Evolutionary conservation across 2,329 filamentous ascomycete species (phyloP), one percentile per base, ranked within the genome.

Genomic region (Calycina marina): DNA sequence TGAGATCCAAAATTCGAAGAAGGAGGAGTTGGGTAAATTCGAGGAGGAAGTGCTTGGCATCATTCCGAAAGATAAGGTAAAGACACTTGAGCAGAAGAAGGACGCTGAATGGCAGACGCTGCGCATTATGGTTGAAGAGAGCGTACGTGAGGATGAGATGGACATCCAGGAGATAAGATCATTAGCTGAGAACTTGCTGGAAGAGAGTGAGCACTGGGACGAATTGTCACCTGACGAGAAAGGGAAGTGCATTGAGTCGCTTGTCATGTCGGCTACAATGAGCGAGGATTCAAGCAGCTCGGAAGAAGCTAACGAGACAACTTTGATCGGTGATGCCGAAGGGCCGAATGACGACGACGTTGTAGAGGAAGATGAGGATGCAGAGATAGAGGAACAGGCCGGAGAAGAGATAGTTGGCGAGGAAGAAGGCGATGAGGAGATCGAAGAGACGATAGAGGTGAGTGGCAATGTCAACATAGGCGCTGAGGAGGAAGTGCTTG

Each of bases 1-100:
- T 12, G 55, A 58, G 9, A 80, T 90, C n/a, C 88, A 96, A 52
- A 68, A 63, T 14, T 64, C 64, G 10, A 74, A 70, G 36, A 70
- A 72, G 40, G 69, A 62, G 12, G 67, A 70, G 18, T 67, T 85
- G 14, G 72, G 78, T 29, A 68, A 68, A 9, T 82, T 82, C 43
- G 78, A 92, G 52, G 63, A 62, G 24, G 56, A 63, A 10, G 65
- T 83, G 11, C 58, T 75, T 26, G 71, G 65, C 6, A 43, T 74
- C 2, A 27, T 40, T 53, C 54, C 45, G 35, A 56, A 59, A 36
- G 58, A 57, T 45, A 47, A 54, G 31, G 36, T 34, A 6, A 32
- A 41, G n/a, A 28, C 30, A 17, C 12, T 22, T 18, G 41, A 47
- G 22, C 37, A 47, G 24, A 42, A 49, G 30, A 40, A 43, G 25